Evolutionary conservation across 257 asterid species (phyloP), one percentile per base, ranked within the genome.

Genomic region (Plectranthus barbatus): DNA sequence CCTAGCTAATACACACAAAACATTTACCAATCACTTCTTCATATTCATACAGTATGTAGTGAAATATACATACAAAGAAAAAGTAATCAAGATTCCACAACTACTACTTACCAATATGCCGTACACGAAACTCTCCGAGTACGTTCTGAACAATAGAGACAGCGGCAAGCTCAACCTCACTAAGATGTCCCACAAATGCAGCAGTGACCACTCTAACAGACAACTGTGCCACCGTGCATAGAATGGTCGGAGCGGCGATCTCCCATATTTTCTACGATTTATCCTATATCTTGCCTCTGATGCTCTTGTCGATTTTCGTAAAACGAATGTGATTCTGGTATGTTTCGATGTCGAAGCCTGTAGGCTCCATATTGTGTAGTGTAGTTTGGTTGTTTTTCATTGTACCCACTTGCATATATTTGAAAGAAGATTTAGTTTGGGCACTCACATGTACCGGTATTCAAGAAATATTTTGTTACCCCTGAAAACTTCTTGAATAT

Each of bases 121-220:
- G 48, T 62, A 90, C 10, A 83, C 95, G 24, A 87, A 90, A 12
- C 95, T n/a, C 95, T 69, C 81, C 92, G n/a, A 90, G 74, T 18
- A 90, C 95, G 64, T 83, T 85, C 80, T 84, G 94, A 6, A 84
- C 94, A 15, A 90, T 69, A 2, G 95, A 84, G 31, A 90, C 87
- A 31, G 94, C 95, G 14, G 97, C 95, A 26, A 90, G 86, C 56
- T 90, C 94, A 4, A 82, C 39, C 49, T 79, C n/a, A n/a, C n/a
- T n/a, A n/a, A n/a, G n/a, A n/a, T n/a, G n/a, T n/a, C n/a, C n/a
- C n/a, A n/a, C n/a, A 20, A 86, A 90, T 0, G 95, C 95, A 37
- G 76, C 55, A n/a, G 86, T 86, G 60, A 84, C 86, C 52, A 84
- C 73, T 9, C 84, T 88, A 44, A 86, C 67, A 14, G 97, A 90